Evolutionary conservation across 176 grass and related monocot species (phyloP), one percentile per base, ranked within the genome.

Genomic region (Neostapfia colusana): DNA sequence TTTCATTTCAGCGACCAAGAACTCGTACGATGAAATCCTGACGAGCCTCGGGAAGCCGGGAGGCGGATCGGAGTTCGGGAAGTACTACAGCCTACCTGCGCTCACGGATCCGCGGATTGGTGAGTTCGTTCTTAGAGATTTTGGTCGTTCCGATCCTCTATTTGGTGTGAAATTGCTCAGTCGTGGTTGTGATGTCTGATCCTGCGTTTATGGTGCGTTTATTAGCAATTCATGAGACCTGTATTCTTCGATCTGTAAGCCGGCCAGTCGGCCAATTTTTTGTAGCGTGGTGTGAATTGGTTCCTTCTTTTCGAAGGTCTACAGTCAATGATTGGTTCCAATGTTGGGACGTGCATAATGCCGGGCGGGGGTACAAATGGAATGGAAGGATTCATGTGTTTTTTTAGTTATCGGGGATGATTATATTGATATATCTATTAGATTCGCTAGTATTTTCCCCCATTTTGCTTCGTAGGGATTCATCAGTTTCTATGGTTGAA

Each of bases 51-150:
- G 75, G 57, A 93, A 78, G 74, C 90, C 94, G 4, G 94, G 94
- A 76, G 90, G 86, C 0, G 89, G 85, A 10, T 69, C 78, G 0
- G 81, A 89, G 61, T 91, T 97, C 48, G 94, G 94, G 25, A 91
- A 97, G 72, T 97, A 97, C 78, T 97, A 97, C 79, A 93, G 94
- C 82, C 88, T 97, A 72, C 94, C 94, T 0, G 81, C 86, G 67
- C 88, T 97, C 7, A 81, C 82, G 63, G 90, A 97, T 90, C 81
- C 90, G 65, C 83, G 94, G 55, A 91, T 93, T 57, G 94, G 94
- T 97, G 55, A 80, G 86, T 72, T 55, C 0, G 34, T 53, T 60
- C n/a, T 28, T 69, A 21, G 8, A 6, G 51, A 18, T 54, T 69
- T 27, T 43, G 34, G 54, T 27, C 37, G 34, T 41, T 21, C 34